Evolutionary conservation across 495 filamentous ascomycete species (phyloP).

Genomic region (Hypoxylon fragiforme): DNA sequence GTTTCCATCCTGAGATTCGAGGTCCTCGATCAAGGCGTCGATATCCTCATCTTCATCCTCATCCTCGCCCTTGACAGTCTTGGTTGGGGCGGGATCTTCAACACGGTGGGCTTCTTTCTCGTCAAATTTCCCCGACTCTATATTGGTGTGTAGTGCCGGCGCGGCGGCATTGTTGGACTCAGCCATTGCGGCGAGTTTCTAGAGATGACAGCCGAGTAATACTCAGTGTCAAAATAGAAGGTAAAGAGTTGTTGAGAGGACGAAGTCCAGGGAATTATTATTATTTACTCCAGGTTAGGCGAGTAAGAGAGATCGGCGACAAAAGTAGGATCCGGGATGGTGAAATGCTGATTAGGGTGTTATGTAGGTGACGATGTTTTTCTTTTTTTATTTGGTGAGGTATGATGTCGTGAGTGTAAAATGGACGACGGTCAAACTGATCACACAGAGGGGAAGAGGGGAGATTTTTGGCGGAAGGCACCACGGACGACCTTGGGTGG

Average conservation of each 20-base stretch:
- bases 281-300: constrained; percentile 28
- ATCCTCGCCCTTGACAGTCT: constrained; percentile 44
- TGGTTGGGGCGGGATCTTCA: constrained; percentile 30
- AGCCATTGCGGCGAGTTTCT: constrained; percentile 49
- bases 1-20: constrained; percentile 75
- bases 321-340: constrained; percentile 26
- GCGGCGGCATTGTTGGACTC: constrained; percentile 49
- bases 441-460: constrained; percentile 23
- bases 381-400: constrained; percentile 19
- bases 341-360: constrained; percentile 32
- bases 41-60: constrained; percentile 76
- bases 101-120: constrained; percentile 52
- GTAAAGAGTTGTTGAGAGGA: constrained; percentile 11
- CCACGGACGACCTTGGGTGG: constrained; percentile 38
- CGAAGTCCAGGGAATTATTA: constrained; percentile 20
- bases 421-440: constrained; percentile 30
- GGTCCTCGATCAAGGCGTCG: constrained; percentile 78
- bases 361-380: constrained; percentile 29
- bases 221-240: constrained; percentile 20
- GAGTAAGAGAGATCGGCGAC: constrained; percentile 28
- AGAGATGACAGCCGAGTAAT: constrained; percentile 25
- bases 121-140: constrained; percentile 59
- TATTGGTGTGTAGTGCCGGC: constrained; percentile 56
- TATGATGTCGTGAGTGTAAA: constrained; percentile 28
- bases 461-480: constrained; percentile 38